These are phyloP conservation scores for Blastocystis sp. DNA, from an alignment of 352 stramenopile species.

Conservation along the genomic window DNA sequence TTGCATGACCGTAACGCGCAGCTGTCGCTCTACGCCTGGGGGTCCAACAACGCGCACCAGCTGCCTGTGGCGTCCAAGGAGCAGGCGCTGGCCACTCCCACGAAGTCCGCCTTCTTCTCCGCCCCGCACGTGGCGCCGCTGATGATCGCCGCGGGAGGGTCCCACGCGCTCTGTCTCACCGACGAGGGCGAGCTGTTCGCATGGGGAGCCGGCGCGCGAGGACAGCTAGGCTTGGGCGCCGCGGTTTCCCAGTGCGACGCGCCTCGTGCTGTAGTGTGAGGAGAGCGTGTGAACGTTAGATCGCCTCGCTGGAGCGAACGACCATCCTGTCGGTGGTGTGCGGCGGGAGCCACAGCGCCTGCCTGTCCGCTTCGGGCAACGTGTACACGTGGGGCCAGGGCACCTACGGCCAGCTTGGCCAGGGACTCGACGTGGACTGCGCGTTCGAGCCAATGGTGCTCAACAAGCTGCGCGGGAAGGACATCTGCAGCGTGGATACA, in stretches of 20 bases:
- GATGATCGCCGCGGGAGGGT: not conserved
- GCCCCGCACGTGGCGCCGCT: not conserved
- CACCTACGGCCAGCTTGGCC: constrained; percentile 77
- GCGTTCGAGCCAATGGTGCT: constrained; percentile 62
- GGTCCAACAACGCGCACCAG: constrained; percentile 34
- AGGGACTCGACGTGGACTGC: constrained; percentile 70
- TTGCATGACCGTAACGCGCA: not conserved
- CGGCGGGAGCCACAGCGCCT: constrained; percentile 74
- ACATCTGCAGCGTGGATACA: constrained; percentile 6
- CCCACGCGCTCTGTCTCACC: constrained; percentile 17
- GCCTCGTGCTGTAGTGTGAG: constrained; percentile 71
- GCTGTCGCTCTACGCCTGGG: constrained; percentile 20
- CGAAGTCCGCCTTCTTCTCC: not conserved
- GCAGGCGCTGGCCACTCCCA: not conserved
- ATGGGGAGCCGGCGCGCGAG: constrained; percentile 55
- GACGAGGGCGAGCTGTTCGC: constrained; percentile 59
- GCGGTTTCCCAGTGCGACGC: not conserved
- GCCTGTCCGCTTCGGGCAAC: constrained; percentile 69
- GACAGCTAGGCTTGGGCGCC: not conserved
- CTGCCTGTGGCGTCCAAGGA: not conserved
- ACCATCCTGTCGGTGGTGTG: constrained; percentile 74
- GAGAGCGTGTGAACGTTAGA: constrained; percentile 38
- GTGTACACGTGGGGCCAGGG: constrained; percentile 78
- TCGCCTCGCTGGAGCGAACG: constrained; percentile 52
- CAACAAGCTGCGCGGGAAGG: constrained; percentile 31